Evolutionary conservation across 495 filamentous ascomycete genomes (phyloP), one percentile per base, ranked within the genome.

Genomic region (Penicillium coprophilum): DNA sequence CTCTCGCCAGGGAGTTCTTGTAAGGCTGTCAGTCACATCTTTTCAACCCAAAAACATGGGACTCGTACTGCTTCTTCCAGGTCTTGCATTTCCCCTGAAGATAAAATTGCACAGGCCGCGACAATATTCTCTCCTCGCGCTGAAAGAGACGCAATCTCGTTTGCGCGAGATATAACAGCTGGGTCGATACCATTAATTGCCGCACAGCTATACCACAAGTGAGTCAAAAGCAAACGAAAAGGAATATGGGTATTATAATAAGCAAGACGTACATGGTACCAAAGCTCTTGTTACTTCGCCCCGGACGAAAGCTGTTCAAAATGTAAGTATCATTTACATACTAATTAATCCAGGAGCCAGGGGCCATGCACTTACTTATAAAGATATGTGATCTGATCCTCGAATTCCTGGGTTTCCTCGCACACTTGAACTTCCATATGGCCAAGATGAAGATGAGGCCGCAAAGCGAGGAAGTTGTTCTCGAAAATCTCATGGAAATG

Each of bases 401-500:
- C 75, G 1, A 84, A 78, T 10, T 85, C 69, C 5, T 73, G 68
- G 7, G 85, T 81, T 10, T 84, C 71, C 15, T 78, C 71, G 60
- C 91, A 83, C 11, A 93, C 69, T 39, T 77, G 81, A n/a, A 97
- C 83, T 60, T 96, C 86, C 95, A 97, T 96, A 59, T 96, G 87
- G 0, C 82, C 90, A 64, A 93, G 88, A 3, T 77, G 75, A 34
- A 97, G 69, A 21, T 76, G 70, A 0, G 85, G 79, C n/a, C 80
- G 73, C 59, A 69, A 60, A 8, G 67, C 66, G 15, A 97, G 72
- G 60, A 90, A 86, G 0, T 82, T 80, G 58, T 83, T 80, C 53
- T 94, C 88, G 50, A 97, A 92, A 17, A 97, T 88, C 63, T 98
- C 93, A 69, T 97, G 92, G 59, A 95, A 97, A 65, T 98, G 95